Base-by-base conservation (phyloP, 148 eudicot genomes). In the Vaccinium myrtillus region DNA sequence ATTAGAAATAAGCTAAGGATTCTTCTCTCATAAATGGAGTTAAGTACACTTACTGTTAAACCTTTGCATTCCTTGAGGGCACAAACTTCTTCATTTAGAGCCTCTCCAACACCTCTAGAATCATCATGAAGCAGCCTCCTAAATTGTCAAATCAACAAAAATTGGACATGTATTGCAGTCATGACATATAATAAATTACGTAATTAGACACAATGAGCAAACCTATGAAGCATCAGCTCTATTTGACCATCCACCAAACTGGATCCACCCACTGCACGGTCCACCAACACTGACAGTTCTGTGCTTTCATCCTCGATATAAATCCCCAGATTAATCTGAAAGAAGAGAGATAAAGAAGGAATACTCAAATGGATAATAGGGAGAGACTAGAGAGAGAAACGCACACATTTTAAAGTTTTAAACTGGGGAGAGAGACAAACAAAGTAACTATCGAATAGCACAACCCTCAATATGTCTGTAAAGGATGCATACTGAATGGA, bases 141-240 rank as follows among this genome's bases (percentile, higher is more conserved):
- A 80, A 58, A 39, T 76, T 12, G 27, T 63, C 2, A 63, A 61
- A 63, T 25, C 69, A 63, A 63, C 36, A 65, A 43, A 84, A 82
- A 82, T 67, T 25, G 36, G 18, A 67, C 53, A 58, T 27, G 43
- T 77, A 81, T 30, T 75, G 59, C 61, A 82, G 36, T 59, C 25
- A 56, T 77, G 82, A 71, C 78, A 30, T n/a, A 55, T 75, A 36
- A 32, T 14, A 32, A 19, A 74, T 50, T 16, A 79, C 39, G 25
- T 19, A 83, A 49, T 30, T 9, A 85, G 36, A 83, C 5, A 39
- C 43, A 12, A 70, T 76, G 54, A 78, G 55, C 61, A 81, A 87
- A 94, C 97, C 97, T 91, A 77, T 92, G 97, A 70, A 94, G 95
- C 97, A 94, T 94, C 86, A 94, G 85, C 87, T 94, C 97, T 87